phyloP scores from a whole-genome alignment of 371 early-diverging fungal species.

The Syncephalastrum racemosum region DNA sequence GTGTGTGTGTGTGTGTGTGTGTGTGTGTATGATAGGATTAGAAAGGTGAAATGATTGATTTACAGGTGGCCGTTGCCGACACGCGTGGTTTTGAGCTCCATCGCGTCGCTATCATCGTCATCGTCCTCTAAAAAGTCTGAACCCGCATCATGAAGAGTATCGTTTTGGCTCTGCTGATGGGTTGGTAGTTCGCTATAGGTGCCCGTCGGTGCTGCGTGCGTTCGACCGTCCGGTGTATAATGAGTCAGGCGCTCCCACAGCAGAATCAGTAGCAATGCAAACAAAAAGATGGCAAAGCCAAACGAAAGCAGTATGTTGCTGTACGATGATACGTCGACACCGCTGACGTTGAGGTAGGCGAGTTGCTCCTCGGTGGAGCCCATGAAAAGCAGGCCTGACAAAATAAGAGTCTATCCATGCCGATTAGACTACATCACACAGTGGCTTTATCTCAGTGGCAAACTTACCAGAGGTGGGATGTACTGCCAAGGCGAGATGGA shows the following conservation, averaged over 20 bases:
- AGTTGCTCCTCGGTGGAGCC: conserved; percentile 63
- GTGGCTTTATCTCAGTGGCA: too few relatives aligned
- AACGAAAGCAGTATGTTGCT: conserved; percentile 58
- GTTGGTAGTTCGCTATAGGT: conserved; percentile 11
- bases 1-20: too few relatives aligned
- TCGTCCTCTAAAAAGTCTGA: conserved; percentile 18
- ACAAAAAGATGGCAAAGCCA: conserved; percentile 58
- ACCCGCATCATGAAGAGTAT: conserved; percentile 15
- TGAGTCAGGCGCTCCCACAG: conserved; percentile 43
- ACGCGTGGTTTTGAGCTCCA: conserved; percentile 10
- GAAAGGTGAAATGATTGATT: too few relatives aligned
- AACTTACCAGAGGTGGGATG: conserved; percentile 48
- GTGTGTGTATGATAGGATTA: too few relatives aligned
- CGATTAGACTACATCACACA: not conserved
- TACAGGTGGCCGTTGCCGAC: too few relatives aligned
- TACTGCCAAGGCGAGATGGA: conserved; percentile 46
- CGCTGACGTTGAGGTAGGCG: conserved; percentile 30
- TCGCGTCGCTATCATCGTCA: conserved; percentile 15
- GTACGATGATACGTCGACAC: conserved; percentile 58
- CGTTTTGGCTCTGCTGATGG: not conserved
- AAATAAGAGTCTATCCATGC: conserved; percentile 40
- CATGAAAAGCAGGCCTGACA: conserved; percentile 67
- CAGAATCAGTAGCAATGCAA: conserved; percentile 46
- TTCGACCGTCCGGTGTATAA: conserved; percentile 16
- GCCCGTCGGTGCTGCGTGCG: conserved; percentile 4